Base-by-base conservation (phyloP, 192 early-diverging fungal genomes). In the Gigaspora rosea region DNA sequence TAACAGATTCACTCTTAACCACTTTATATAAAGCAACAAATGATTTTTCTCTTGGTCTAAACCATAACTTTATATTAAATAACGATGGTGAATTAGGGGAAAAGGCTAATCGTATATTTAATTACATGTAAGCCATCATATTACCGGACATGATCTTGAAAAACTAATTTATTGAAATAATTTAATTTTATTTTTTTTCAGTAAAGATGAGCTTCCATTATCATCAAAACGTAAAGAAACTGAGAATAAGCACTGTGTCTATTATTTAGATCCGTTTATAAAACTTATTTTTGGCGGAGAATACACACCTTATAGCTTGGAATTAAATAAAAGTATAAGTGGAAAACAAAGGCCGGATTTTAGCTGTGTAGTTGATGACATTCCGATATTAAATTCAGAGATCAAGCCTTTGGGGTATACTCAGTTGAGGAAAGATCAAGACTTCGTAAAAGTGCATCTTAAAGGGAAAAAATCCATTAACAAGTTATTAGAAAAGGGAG, bases 401-500 rank as follows among this genome's bases (percentile, higher is more conserved):
- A 77, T 77, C 8, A 70, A 70, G 47, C 66, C 76, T 58, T 54
- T 57, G 65, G 52, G 76, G 47, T 67, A 27, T 15, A 71, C 33
- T 67, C 67, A 18, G 33, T 71, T 35, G 15, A 56, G 47, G 22
- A 36, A 51, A 71, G 22, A 67, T 0, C 48, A 78, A 71, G 76
- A 78, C 47, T 70, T 54, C 4, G 6, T 70, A n/a, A 78, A 78
- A 61, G 67, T 78, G 27, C 76, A 78, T 59, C n/a, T 78, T 6
- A 57, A 69, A 78, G 76, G 54, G 15, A 59, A 71, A 36, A 71
- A 78, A 56, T 67, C 52, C 47, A 71, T 78, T 61, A 78, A 71
- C 22, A 35, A 50, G 4, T 64, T 76, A 9, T n/a, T 48, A 20
- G 75, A 76, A 52, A 73, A 72, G 51, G 57, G 51, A 16, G 71